Conservation (phyloP, 2,329 filamentous ascomycete species). For the Fusarium oxysporum region DNA sequence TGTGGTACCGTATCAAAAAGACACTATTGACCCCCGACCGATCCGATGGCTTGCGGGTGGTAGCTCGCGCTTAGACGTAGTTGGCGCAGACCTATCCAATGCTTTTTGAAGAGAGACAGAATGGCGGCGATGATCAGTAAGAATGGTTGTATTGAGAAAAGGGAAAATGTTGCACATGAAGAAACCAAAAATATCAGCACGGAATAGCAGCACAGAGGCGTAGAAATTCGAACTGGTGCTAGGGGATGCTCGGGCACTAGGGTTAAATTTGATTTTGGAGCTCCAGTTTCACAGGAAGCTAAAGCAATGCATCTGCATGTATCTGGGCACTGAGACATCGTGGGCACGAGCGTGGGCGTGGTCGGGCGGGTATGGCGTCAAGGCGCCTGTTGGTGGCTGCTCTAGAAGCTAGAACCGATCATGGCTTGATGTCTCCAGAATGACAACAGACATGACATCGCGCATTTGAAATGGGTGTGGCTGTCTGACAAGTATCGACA, state of each 20-base stretch:
- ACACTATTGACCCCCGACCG: conserved; percentile 18
- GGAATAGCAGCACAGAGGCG: conserved; percentile 11
- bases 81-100: conserved; percentile 12
- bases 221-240: not conserved
- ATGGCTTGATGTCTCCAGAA: conserved; percentile 20
- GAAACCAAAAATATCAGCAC: conserved; percentile 9
- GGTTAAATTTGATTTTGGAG: not conserved
- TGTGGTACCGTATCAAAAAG: conserved; percentile 15
- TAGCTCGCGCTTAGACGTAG: conserved; percentile 18
- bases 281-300: conserved; percentile 7
- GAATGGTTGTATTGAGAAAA: conserved; percentile 12
- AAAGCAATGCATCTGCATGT: not conserved
- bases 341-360: conserved; percentile 3
- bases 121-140: conserved; percentile 18
- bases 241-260: not conserved
- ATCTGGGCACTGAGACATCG: conserved; percentile 7
- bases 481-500: conserved; percentile 6
- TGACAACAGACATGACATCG: conserved; percentile 20
- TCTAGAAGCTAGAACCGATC: conserved; percentile 29
- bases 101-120: not conserved
- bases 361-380: conserved; percentile 44
- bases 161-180: conserved; percentile 4
- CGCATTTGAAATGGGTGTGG: not conserved
- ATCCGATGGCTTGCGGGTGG: conserved; percentile 21
- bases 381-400: conserved; percentile 44